Evolutionary conservation across 2,329 filamentous ascomycete species (phyloP), one percentile per base, ranked within the genome.

Genomic region (Pseudopithomyces maydicus): DNA sequence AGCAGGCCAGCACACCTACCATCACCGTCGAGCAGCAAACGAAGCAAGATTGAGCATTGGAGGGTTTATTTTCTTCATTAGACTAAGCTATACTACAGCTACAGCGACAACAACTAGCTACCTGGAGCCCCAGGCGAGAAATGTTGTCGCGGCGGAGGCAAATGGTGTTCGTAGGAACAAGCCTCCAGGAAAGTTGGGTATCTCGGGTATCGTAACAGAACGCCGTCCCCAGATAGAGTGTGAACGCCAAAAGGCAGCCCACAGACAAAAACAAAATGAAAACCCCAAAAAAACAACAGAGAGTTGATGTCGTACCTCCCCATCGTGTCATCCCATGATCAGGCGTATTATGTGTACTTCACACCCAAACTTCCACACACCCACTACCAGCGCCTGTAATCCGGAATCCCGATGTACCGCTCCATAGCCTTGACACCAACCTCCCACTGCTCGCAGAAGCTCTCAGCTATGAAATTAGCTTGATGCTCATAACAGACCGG

Each of bases 381-480:
- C 42, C 42, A 36, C 45, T 29, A 51, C 36, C 36, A 51, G 23
- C 6, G 15, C 38, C 15, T 15, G 33, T 36, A 26, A 38, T 51
- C 22, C 12, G 22, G 8, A n/a, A 51, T 33, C 32, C 48, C 48
- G 26, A 19, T 12, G 22, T 15, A 33, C 12, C 17, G 17, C 48
- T 51, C 48, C 17, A 33, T 3, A 6, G 39, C 38, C 17, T 42
- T 11, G 26, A 51, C 36, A n/a, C 38, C 48, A 6, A 26, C 22
- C 33, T 38, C 48, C n/a, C 29, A 51, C n/a, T 51, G 48, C 26
- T 51, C 36, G 26, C 48, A 51, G n/a, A 51, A n/a, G 2, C 22
- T 23, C 38, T 51, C 48, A 11, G 36, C 39, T n/a, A 43, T 5
- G 23, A 23, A 42, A 15, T 26, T 42, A 3, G 32, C n/a, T 15